These are phyloP conservation scores for Salvia splendens DNA, from an alignment of 257 asterid genomes.

Conservation along the genomic window DNA sequence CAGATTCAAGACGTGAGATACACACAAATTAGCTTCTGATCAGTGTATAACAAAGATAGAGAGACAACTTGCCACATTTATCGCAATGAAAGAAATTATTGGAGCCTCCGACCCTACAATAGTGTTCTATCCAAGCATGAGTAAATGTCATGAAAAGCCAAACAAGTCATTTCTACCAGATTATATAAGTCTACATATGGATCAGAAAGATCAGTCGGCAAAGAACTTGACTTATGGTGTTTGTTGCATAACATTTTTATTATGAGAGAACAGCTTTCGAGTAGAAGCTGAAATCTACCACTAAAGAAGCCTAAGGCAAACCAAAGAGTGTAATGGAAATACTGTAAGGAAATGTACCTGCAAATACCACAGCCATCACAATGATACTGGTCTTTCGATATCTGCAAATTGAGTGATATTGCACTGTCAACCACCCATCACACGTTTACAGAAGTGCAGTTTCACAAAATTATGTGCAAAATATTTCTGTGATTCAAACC, in stretches of 20 bases:
- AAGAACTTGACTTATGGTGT: conserved; percentile 10
- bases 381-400: conserved; percentile 72
- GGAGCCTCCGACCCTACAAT: conserved; percentile 58
- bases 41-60: not conserved
- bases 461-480: not conserved
- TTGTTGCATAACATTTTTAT: too few relatives aligned
- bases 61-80: conserved; percentile 49
- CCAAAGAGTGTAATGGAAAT: not conserved
- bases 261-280: not conserved
- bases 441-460: not conserved
- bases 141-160: conserved; percentile 1
- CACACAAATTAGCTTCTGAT: not conserved
- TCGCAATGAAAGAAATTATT: conserved; percentile 65
- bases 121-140: conserved; percentile 1
- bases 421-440: conserved; percentile 5
- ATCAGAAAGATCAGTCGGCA: not conserved
- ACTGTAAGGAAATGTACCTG: conserved; percentile 47
- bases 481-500: not conserved
- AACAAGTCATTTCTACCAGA: not conserved
- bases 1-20: conserved; percentile 19
- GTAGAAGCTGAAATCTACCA: conserved; percentile 8
- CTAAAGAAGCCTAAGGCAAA: not conserved
- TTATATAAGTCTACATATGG: not conserved
- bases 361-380: conserved; percentile 86
- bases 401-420: conserved; percentile 47